These are phyloP conservation scores for Phanerochaete carnosa DNA, from an alignment of 768 basidiomycete genomes.

Conservation along the genomic window DNA sequence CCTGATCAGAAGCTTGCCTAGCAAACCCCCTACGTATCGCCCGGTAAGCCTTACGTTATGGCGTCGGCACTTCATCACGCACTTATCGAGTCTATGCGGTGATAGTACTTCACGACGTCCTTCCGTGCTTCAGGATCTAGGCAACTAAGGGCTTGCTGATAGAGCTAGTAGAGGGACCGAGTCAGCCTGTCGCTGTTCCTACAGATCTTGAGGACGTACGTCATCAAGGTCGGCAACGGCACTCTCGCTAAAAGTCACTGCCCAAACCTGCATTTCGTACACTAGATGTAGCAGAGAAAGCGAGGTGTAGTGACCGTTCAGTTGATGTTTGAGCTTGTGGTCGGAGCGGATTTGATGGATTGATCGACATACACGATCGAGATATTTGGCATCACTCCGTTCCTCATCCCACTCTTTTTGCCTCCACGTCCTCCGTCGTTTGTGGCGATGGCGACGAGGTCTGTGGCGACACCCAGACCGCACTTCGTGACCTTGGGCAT, in stretches of 20 bases:
- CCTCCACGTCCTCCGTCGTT: not conserved
- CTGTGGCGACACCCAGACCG: slow-evolving; percentile 16
- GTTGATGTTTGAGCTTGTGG: not conserved
- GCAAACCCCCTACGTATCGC: slow-evolving; percentile 55
- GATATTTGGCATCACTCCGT: not conserved
- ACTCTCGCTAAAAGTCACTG: slow-evolving; percentile 33
- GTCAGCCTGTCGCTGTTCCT: not conserved
- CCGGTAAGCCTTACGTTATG: not conserved
- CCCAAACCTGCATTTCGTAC: slow-evolving; percentile 39
- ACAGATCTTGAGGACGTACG: slow-evolving; percentile 25
- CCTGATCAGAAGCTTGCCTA: slow-evolving; percentile 74
- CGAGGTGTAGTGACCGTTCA: not conserved
- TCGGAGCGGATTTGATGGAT: not conserved
- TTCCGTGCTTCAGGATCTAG: slow-evolving; percentile 55
- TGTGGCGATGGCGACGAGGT: not conserved
- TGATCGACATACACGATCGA: not conserved
- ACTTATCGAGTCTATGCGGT: slow-evolving; percentile 77
- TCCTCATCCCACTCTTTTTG: not conserved
- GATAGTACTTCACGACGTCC: slow-evolving; percentile 64
- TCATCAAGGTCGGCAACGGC: slow-evolving; percentile 28
- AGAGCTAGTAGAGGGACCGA: slow-evolving; percentile 43
- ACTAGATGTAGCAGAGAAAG: not conserved
- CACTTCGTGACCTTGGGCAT: slow-evolving; percentile 74
- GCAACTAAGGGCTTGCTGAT: slow-evolving; percentile 51
- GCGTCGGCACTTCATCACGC: slow-evolving; percentile 20